phyloP scores from a whole-genome alignment of 768 basidiomycete species.

The Sporobolomyces roseus region DNA sequence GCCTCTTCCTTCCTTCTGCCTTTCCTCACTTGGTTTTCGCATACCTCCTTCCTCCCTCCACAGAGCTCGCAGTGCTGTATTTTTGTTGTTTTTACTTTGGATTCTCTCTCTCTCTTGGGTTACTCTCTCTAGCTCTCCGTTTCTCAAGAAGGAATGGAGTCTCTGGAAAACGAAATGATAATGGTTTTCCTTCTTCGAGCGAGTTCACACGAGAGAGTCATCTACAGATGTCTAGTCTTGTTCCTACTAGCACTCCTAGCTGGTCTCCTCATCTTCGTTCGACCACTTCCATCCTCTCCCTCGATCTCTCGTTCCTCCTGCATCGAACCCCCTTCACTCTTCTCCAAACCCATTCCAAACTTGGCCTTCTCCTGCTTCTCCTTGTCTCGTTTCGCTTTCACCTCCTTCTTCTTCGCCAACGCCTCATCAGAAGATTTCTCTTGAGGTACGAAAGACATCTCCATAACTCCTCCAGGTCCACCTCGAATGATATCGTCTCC shows the following conservation, averaged over 20 bases:
- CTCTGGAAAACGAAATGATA: too few relatives aligned
- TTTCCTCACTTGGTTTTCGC: too few relatives aligned
- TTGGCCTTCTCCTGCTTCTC: conserved; percentile 55
- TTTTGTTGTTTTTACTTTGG: not conserved
- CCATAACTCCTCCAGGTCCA: conserved; percentile 44
- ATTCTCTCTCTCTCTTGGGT: not conserved
- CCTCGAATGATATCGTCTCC: conserved; percentile 49
- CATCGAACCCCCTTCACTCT: conserved; percentile 55
- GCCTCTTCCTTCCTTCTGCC: too few relatives aligned
- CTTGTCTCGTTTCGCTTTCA: conserved; percentile 54
- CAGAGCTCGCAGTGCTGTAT: too few relatives aligned
- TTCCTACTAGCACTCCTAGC: conserved; percentile 88
- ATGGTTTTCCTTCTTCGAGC: too few relatives aligned
- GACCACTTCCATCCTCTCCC: conserved; percentile 70
- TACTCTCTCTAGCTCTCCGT: too few relatives aligned
- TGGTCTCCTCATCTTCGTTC: conserved; percentile 70
- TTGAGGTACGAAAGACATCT: conserved; percentile 44
- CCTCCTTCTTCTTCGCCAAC: conserved; percentile 48
- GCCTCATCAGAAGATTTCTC: conserved; percentile 44
- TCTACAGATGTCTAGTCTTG: conserved; percentile 47
- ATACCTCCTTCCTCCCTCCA: too few relatives aligned
- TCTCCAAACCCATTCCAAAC: conserved; percentile 88
- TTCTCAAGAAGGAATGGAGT: too few relatives aligned
- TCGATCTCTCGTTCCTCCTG: conserved; percentile 44
- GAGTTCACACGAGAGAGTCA: too few relatives aligned